Evolutionary conservation across 2,329 filamentous ascomycete species (phyloP).

Genomic region (Microcyclosporella mali): DNA sequence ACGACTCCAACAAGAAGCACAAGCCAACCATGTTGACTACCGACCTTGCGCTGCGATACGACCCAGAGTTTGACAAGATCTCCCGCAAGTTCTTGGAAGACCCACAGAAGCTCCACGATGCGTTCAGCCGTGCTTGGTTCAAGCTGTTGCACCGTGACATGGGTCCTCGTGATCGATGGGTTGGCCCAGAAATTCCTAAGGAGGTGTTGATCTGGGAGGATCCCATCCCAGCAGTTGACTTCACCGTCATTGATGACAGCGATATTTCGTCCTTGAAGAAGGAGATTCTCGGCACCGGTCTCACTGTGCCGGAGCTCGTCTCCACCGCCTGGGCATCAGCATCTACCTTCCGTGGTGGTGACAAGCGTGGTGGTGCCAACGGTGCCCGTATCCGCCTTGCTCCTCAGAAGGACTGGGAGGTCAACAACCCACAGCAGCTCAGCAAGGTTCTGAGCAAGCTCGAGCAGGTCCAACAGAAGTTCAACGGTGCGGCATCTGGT

Average conservation of each 20-base stretch:
- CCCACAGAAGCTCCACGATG: constrained; percentile 62
- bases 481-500: constrained; percentile 48
- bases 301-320: constrained; percentile 57
- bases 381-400: constrained; percentile 69
- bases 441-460: constrained; percentile 55
- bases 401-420: constrained; percentile 65
- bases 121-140: constrained; percentile 72
- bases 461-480: constrained; percentile 59
- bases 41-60: constrained; percentile 65
- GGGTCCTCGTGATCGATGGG: constrained; percentile 63
- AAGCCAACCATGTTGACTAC: constrained; percentile 70
- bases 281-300: constrained; percentile 57
- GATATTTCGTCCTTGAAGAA: constrained; percentile 64
- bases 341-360: constrained; percentile 65
- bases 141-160: constrained; percentile 77
- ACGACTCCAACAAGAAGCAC: constrained; percentile 64
- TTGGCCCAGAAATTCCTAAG: constrained; percentile 67
- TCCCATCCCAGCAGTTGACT: constrained; percentile 56
- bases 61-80: constrained; percentile 70
- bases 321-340: constrained; percentile 63
- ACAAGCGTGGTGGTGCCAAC: constrained; percentile 79
- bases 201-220: constrained; percentile 72
- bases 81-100: constrained; percentile 62
- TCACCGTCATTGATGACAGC: constrained; percentile 54
- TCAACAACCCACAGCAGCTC: constrained; percentile 66